Evolutionary conservation across 495 filamentous ascomycete species (phyloP).

Genomic region (Xylaria castorea): DNA sequence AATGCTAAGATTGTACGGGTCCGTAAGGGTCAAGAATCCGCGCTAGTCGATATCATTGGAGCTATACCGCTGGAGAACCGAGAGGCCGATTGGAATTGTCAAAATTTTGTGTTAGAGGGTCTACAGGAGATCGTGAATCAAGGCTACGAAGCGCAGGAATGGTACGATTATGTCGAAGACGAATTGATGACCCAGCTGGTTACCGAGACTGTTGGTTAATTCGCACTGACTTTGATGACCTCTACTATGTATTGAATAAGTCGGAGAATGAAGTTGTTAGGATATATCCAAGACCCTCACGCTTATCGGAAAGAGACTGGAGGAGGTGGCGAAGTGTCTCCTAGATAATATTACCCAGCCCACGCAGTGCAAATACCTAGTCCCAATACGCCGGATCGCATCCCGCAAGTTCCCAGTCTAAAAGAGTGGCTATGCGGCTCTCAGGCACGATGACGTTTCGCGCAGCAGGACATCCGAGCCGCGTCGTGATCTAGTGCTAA

Average conservation of each 20-base stretch:
- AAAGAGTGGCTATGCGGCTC: not conserved
- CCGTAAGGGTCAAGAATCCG: not conserved
- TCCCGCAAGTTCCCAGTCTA: not conserved
- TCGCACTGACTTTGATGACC: not conserved
- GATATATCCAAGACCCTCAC: not conserved
- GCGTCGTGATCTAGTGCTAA: not conserved
- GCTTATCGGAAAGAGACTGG: not conserved
- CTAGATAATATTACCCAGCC: not conserved
- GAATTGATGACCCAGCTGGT: slow-evolving; percentile 9
- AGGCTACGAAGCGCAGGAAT: slow-evolving; percentile 1
- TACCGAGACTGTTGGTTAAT: not conserved
- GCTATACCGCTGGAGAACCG: not conserved
- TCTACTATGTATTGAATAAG: not conserved
- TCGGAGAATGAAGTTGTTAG: not conserved
- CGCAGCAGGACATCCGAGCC: not conserved
- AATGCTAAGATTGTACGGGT: not conserved
- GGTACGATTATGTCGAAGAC: slow-evolving; percentile 10
- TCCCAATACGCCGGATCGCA: not conserved
- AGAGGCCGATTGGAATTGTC: slow-evolving; percentile 11
- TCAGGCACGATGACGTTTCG: not conserved
- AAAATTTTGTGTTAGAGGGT: not conserved
- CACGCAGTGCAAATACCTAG: not conserved
- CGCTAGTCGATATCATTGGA: not conserved
- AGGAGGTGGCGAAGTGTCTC: not conserved
- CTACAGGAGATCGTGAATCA: not conserved